Evolutionary conservation across 768 basidiomycete species (phyloP), one percentile per base, ranked within the genome.

Genomic region (Boletus edulis): DNA sequence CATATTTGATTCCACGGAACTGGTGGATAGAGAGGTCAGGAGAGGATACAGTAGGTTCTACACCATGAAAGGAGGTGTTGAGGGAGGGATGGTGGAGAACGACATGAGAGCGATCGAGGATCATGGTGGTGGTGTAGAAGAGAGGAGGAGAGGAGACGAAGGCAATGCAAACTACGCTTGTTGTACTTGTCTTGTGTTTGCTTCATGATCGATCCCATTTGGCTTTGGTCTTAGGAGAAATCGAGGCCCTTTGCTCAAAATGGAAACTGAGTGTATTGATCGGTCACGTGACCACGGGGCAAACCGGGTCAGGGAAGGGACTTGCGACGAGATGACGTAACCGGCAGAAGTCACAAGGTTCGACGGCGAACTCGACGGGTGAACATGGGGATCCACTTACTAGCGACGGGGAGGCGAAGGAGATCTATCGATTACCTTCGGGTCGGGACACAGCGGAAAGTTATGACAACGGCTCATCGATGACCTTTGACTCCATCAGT

Each of bases 1-100:
- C 89, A 60, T 90, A 91, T 73, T 88, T 89, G 64, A 91, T 85
- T 38, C 89, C 89, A 20, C 83, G 80, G 62, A 83, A 91, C 64
- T 90, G 89, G 62, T 86, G 82, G 57, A 91, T 76, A 13, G 76
- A 78, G 0, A 73, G 65, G 46, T 80, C 79, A 24, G 75, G 68
- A 0, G 83, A 79, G 5, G 89, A 89, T 29, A 82, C 57, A 10
- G 78, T 58, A 66, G 90, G 89, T 34, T 81, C 75, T 43, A 86
- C 62, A 51, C 89, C 89, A 38, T 74, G 75, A 71, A 91, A 90
- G 10, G 84, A 82, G 0, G 88, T 84, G 46, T 78, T 67, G 46
- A 91, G 82, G 35, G 69, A 65, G 35, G 72, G 52, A 69, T 89
- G 86, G 57, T 80, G 75, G 43, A 86, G 69, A 42, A 69, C 51